Evolutionary conservation across 495 filamentous ascomycete genomes (phyloP).

Genomic region (Annulohypoxylon nitens): DNA sequence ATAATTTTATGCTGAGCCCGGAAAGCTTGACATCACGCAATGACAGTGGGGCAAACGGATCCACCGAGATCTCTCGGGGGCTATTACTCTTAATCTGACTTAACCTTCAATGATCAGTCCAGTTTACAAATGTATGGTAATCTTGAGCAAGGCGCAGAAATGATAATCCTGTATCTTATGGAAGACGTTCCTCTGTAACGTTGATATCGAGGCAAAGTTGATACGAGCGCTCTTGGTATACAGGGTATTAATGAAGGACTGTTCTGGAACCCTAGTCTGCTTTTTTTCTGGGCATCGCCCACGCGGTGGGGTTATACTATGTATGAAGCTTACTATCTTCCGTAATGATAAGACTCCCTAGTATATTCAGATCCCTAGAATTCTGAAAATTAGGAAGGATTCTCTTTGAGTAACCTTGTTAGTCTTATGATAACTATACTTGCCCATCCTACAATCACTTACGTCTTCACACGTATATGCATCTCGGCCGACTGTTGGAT

Average conservation of each 20-base stretch:
- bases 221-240: background rate
- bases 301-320: conserved; percentile 9
- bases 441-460: background rate
- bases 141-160: background rate
- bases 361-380: conserved; percentile 5
- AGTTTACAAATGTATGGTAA: background rate
- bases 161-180: background rate
- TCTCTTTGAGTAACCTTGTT: conserved; percentile 8
- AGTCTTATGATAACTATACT: conserved; percentile 6
- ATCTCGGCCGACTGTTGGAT: conserved; percentile 3
- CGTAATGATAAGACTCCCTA: conserved; percentile 4
- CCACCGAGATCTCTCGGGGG: conserved; percentile 15
- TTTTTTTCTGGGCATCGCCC: conserved; percentile 1
- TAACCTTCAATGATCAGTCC: background rate
- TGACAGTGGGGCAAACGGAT: conserved; percentile 10
- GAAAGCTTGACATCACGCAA: background rate
- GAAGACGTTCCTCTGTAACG: conserved; percentile 12
- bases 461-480: background rate
- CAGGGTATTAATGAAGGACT: conserved; percentile 1
- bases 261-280: background rate
- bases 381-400: conserved; percentile 13
- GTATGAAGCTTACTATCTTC: conserved; percentile 21
- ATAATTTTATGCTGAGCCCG: background rate
- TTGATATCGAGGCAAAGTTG: background rate
- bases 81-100: conserved; percentile 3